These are phyloP conservation scores for Trichocomaceae sp. DNA, from an alignment of 2,329 filamentous ascomycete genomes.

Conservation along the genomic window DNA sequence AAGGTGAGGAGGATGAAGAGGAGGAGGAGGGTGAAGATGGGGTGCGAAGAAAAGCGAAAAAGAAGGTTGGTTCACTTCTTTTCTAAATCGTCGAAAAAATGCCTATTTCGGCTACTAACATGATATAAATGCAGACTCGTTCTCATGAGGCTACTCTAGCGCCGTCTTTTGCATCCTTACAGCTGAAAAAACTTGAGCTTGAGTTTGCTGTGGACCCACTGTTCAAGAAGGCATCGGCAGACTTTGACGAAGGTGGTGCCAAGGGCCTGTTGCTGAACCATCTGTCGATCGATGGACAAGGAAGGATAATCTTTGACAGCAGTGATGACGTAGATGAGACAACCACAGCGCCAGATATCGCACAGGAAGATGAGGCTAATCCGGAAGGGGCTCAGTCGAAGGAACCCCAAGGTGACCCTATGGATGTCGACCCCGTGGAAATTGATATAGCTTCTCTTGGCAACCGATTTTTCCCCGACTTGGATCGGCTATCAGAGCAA, in stretches of 20 bases:
- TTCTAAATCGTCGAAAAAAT: not conserved
- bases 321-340: conserved; percentile 71
- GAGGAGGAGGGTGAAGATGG: conserved; percentile 43
- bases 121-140: conserved; percentile 45
- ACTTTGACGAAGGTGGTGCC: conserved; percentile 96
- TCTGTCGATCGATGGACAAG: conserved; percentile 85
- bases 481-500: conserved; percentile 69
- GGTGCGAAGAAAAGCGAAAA: conserved; percentile 50
- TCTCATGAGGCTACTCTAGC: conserved; percentile 92
- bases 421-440: conserved; percentile 56
- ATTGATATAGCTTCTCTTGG: conserved; percentile 73
- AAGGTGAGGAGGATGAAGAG: conserved; percentile 60
- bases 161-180: conserved; percentile 76
- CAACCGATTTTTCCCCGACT: conserved; percentile 76
- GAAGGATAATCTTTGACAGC: conserved; percentile 95
- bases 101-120: conserved; percentile 5
- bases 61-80: conserved; percentile 59
- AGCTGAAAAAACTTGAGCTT: conserved; percentile 94
- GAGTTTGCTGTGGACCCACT: conserved; percentile 94
- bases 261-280: conserved; percentile 94
- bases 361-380: conserved; percentile 31
- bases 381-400: conserved; percentile 36
- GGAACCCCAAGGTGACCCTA: conserved; percentile 44
- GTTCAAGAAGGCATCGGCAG: conserved; percentile 98
- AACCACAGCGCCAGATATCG: conserved; percentile 30